Percentiles rank a stretch among this genome's conserved stretches.
Evolutionary conservation across 1,139 yeast species (phyloP).

Genomic region (Saccharomyces hybrid): DNA sequence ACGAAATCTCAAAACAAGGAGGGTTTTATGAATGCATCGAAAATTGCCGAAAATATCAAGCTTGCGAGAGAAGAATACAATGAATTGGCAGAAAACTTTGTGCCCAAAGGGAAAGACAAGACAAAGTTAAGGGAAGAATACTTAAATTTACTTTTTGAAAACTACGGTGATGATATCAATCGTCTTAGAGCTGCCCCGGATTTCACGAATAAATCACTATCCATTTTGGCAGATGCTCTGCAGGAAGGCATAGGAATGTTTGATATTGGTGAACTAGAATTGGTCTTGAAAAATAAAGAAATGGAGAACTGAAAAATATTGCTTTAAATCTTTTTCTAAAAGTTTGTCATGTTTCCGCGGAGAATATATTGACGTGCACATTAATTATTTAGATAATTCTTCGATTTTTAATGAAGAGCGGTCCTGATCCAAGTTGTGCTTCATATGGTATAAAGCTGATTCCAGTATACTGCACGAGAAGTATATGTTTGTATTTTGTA

Average conservation of each 20-base stretch:
- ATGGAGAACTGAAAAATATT: neutral
- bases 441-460: neutral
- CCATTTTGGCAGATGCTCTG: conserved; percentile 53
- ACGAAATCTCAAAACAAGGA: neutral
- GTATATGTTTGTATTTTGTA: neutral
- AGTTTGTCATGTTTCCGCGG: neutral
- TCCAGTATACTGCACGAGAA: neutral
- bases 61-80: conserved; percentile 14
- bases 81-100: conserved; percentile 4
- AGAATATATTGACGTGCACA: neutral
- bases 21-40: conserved; percentile 1
- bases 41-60: conserved; percentile 15
- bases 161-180: conserved; percentile 57
- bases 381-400: neutral
- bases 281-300: conserved; percentile 13
- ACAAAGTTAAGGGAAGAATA: conserved; percentile 44
- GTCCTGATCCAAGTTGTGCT: neutral
- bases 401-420: neutral
- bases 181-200: conserved; percentile 58
- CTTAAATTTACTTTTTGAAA: conserved; percentile 48
- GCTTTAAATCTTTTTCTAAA: neutral
- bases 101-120: conserved; percentile 28
- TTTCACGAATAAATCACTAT: conserved; percentile 51
- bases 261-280: conserved; percentile 49
- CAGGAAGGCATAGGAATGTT: conserved; percentile 62